Conservation (phyloP, 2,329 filamentous ascomycete species). For the Botryotinia globosa region DNA sequence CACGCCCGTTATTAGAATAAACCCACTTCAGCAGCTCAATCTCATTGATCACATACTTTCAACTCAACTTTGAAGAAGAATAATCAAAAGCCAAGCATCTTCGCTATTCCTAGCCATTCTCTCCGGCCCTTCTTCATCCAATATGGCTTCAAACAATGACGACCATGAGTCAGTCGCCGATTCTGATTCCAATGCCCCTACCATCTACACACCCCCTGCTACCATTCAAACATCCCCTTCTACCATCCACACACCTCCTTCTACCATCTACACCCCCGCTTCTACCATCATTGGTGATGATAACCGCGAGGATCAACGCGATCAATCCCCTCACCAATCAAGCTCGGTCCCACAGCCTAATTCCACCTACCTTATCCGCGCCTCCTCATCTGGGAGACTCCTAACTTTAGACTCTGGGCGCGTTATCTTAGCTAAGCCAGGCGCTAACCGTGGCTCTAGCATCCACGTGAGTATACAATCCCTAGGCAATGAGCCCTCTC, state of each 20-base stretch:
- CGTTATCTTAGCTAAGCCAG: neutral
- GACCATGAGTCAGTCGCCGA: neutral
- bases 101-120: neutral
- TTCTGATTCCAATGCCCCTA: neutral
- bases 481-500: neutral
- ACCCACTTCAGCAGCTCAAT: neutral
- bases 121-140: neutral
- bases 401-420: neutral
- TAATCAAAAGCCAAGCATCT: neutral
- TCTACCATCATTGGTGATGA: neutral
- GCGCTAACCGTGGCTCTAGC: neutral
- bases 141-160: neutral
- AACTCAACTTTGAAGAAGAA: neutral
- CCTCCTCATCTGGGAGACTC: slow-evolving; percentile 9
- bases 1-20: neutral
- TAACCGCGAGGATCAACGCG: neutral
- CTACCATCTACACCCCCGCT: neutral
- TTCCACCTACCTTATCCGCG: slow-evolving; percentile 1
- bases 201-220: neutral
- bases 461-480: slow-evolving; percentile 1
- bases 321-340: neutral
- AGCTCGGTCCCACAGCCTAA: slow-evolving; percentile 8
- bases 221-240: neutral
- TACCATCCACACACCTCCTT: neutral
- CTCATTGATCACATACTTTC: neutral